phyloP scores from a whole-genome alignment of 192 early-diverging fungal genomes.

The Coemansia reversa region DNA sequence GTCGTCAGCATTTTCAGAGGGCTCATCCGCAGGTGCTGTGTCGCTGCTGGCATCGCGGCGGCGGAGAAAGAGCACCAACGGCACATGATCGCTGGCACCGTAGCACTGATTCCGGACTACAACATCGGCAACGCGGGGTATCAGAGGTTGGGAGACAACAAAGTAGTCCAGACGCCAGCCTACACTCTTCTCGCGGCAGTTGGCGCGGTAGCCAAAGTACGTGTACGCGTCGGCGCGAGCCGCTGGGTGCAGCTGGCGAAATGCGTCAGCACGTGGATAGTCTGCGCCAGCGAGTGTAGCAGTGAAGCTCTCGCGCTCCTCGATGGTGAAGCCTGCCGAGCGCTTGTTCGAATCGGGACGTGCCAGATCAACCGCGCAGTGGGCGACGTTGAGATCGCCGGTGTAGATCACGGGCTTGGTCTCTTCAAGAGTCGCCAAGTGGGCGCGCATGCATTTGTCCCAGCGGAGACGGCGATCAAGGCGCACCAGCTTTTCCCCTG shows the following conservation, averaged over 20 bases:
- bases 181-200: slow-evolving; percentile 64
- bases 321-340: slow-evolving; percentile 77
- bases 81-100: slow-evolving; percentile 88
- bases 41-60: background rate
- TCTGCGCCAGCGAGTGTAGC: slow-evolving; percentile 56
- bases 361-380: slow-evolving; percentile 71
- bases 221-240: slow-evolving; percentile 64
- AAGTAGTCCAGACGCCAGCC: slow-evolving; percentile 92
- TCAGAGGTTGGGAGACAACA: slow-evolving; percentile 61
- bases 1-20: background rate
- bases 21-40: slow-evolving; percentile 1
- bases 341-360: slow-evolving; percentile 73
- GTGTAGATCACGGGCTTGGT: slow-evolving; percentile 77
- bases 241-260: slow-evolving; percentile 68
- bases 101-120: slow-evolving; percentile 74
- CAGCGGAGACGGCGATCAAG: slow-evolving; percentile 66
- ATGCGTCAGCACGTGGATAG: slow-evolving; percentile 66
- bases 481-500: slow-evolving; percentile 69
- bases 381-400: slow-evolving; percentile 87
- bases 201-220: slow-evolving; percentile 77
- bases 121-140: slow-evolving; percentile 61
- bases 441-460: slow-evolving; percentile 63
- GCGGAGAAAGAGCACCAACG: slow-evolving; percentile 62
- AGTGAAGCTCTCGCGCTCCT: slow-evolving; percentile 75
- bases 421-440: slow-evolving; percentile 64